These are phyloP conservation scores for Aegilops tauschii DNA, from an alignment of 176 grass and related monocot genomes.

Conservation along the genomic window DNA sequence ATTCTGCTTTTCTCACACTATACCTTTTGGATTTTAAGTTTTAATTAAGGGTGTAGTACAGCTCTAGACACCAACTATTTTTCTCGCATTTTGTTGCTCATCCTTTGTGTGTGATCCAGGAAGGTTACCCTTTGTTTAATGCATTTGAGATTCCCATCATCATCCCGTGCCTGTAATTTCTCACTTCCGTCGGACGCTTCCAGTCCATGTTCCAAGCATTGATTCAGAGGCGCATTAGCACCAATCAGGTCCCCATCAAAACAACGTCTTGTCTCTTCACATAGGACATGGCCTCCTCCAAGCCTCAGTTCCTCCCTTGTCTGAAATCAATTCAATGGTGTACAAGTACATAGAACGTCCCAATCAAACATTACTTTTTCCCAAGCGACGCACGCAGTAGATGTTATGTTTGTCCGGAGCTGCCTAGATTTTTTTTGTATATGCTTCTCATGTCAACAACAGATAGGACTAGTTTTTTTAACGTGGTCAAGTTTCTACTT, in stretches of 20 bases:
- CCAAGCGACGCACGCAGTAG: background rate
- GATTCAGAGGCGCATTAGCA: conserved; percentile 20
- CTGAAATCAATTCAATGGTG: background rate
- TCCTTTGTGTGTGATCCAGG: background rate
- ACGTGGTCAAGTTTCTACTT: conserved; percentile 21
- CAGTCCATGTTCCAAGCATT: conserved; percentile 1
- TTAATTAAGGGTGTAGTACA: too few relatives aligned
- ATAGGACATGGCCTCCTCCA: background rate
- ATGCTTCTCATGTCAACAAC: conserved; percentile 13
- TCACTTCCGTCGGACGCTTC: conserved; percentile 1
- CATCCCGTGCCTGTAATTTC: background rate
- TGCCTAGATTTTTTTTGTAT: background rate
- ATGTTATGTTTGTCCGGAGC: conserved; percentile 20
- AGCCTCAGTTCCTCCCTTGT: background rate
- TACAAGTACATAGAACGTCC: conserved; percentile 29
- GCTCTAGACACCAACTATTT: background rate
- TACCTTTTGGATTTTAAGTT: background rate
- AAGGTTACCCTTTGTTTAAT: background rate
- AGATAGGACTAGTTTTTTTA: background rate
- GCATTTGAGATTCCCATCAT: background rate
- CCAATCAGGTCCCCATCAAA: conserved; percentile 2
- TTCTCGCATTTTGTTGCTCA: background rate
- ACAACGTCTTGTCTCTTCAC: background rate
- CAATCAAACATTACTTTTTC: conserved; percentile 32
- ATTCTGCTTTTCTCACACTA: background rate